Evolutionary conservation across 2,329 filamentous ascomycete species (phyloP), one percentile per base, ranked within the genome.

Genomic region (Lachnellula suecica): DNA sequence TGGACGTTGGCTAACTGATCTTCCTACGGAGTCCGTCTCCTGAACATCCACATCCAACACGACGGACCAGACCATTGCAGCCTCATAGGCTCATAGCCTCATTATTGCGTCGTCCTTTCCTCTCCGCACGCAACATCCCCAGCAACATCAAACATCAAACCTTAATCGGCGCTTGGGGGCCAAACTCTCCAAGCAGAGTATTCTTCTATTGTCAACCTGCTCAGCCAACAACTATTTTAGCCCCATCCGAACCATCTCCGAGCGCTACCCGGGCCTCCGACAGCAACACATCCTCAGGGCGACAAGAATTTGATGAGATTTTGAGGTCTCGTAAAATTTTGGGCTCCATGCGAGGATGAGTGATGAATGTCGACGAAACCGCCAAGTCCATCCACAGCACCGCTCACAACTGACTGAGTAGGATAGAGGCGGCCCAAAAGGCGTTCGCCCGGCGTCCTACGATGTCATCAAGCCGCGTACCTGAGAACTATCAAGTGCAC

Each of bases 391-490:
- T 40, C 27, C 43, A 48, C 27, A 17, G 22, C 35, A 24, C 23
- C 35, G 41, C 37, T 23, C 46, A 19, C 41, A 20, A 41, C 44
- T 7, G 46, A 23, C 20, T 23, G 40, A 15, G 40, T 11, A 24
- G 13, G 40, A 10, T 15, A 42, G 11, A 25, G 44, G 19, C 25
- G n/a, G 19, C 3, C 19, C 17, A 3, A 15, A 4, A 38, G 17
- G 24, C 9, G 17, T 2, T 22, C 27, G 24, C 42, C 29, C 22
- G 27, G 19, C 42, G 49, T 29, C 19, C 34, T 17, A 60, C 49
- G 43, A 63, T 63, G 62, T 53, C 59, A 38, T 58, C 59, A 20
- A 49, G 49, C 37, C 59, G 59, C 37, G 47, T 42, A 20, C 44
- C 51, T 46, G 23, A 51, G n/a, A 56, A 51, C 44, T 61, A 58